Conservation (phyloP, 2,329 filamentous ascomycete species). For the Calonectria leucothoes region DNA sequence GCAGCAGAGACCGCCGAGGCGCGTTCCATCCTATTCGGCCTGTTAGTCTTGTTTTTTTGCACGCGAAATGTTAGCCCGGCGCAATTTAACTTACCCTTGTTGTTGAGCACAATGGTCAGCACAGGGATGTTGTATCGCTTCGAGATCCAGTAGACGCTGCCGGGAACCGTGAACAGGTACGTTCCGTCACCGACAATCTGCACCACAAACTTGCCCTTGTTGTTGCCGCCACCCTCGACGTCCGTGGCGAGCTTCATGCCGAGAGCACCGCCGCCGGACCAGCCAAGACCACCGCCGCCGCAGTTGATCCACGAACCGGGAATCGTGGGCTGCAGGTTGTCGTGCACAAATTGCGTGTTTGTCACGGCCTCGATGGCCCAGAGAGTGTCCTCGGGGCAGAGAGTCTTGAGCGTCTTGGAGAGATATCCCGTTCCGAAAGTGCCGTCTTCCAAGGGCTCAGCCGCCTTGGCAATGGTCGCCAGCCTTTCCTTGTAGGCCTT, state of each 20-base stretch:
- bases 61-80: neutral
- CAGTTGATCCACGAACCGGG: slow-evolving; percentile 86
- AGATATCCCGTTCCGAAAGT: slow-evolving; percentile 55
- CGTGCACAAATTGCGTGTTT: slow-evolving; percentile 72
- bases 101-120: slow-evolving; percentile 67
- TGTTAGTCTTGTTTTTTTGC: slow-evolving; percentile 21
- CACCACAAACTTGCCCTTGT: slow-evolving; percentile 61
- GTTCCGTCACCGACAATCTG: slow-evolving; percentile 70
- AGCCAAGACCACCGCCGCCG: slow-evolving; percentile 83
- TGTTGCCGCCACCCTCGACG: slow-evolving; percentile 50
- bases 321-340: slow-evolving; percentile 75
- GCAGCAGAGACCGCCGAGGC: slow-evolving; percentile 64
- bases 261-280: slow-evolving; percentile 80
- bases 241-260: slow-evolving; percentile 79
- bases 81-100: slow-evolving; percentile 56
- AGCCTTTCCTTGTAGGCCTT: slow-evolving; percentile 69
- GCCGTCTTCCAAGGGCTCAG: slow-evolving; percentile 70
- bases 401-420: slow-evolving; percentile 43
- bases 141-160: slow-evolving; percentile 68
- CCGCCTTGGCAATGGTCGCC: slow-evolving; percentile 66
- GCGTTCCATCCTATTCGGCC: slow-evolving; percentile 65
- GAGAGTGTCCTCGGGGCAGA: slow-evolving; percentile 67
- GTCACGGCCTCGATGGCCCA: slow-evolving; percentile 85
- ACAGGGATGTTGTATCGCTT: slow-evolving; percentile 65
- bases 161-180: slow-evolving; percentile 65